Evolutionary conservation across 2,329 filamentous ascomycete species (phyloP), one percentile per base, ranked within the genome.

Genomic region (Venturiaceae sp.): DNA sequence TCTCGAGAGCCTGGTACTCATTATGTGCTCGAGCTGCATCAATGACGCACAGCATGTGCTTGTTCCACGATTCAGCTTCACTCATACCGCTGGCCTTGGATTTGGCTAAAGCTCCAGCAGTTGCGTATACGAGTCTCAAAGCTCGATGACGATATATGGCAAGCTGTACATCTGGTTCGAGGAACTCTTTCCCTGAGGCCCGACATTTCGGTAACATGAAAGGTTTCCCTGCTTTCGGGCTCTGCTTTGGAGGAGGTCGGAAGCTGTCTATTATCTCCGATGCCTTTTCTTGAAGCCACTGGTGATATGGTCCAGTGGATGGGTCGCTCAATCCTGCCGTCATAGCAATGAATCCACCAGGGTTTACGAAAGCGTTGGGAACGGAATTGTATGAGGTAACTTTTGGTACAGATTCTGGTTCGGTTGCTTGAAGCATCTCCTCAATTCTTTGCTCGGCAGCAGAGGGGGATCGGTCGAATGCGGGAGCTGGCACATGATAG

Each of bases 21-120:
- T 64, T 66, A 55, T 69, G 66, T 8, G 62, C 64, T 8, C 62
- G 58, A 21, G 64, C 65, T 1, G 65, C 64, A 3, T 60, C 62
- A 33, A 69, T 66, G 36, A 66, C 61, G 36, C 61, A 39, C 62
- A 69, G 63, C 63, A 68, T 66, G 39, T 69, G 59, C 34, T 65
- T 60, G 44, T 66, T 68, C 65, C 66, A 68, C 1, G 64, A 65
- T 21, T 67, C 59, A 3, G 55, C 58, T 16, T 61, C 62, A 1
- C 39, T 53, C 1, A 62, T 62, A 21, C 54, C 16, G 7, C 54
- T 53, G 6, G 63, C 55, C 0, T 44, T 53, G 5, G 26, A 53
- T 33, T 53, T 53, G 26, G 47, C 23, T 9, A 46, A 23, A 46
- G 41, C 21, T 21, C 3, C 41, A 39, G 64, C 59, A 3, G 59